These are phyloP conservation scores for Seminavis robusta DNA, from an alignment of 108 stramenopile genomes.

Conservation along the genomic window DNA sequence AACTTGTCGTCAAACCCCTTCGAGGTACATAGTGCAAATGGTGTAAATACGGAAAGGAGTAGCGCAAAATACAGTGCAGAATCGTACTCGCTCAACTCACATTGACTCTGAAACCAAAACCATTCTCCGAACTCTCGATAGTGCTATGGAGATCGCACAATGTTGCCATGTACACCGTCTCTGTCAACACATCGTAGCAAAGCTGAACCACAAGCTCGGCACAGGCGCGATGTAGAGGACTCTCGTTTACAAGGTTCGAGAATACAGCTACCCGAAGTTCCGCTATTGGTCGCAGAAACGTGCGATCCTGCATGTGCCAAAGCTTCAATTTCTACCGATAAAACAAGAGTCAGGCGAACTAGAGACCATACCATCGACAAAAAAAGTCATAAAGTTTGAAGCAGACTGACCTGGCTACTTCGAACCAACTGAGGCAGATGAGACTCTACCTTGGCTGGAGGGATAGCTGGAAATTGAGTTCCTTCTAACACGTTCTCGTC, in stretches of 20 bases:
- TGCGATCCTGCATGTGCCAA: constrained; percentile 84
- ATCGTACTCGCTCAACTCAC: no score
- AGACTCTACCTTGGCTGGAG: constrained; percentile 48
- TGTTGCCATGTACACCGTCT: constrained; percentile 71
- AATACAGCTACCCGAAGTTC: constrained; percentile 65
- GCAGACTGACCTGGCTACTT: no score
- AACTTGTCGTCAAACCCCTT: constrained; percentile 83
- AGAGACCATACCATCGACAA: no score
- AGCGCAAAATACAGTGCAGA: no score
- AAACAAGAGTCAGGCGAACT: not conserved
- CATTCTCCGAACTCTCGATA: constrained; percentile 51
- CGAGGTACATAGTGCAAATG: no score
- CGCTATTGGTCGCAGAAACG: constrained; percentile 75
- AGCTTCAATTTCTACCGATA: constrained; percentile 37
- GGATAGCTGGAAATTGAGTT: constrained; percentile 61
- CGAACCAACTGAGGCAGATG: constrained; percentile 61
- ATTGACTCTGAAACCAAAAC: constrained; percentile 70
- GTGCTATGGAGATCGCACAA: constrained; percentile 66
- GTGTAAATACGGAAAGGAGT: no score
- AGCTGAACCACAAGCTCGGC: constrained; percentile 67
- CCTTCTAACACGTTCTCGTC: constrained; percentile 51
- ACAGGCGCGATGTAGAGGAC: constrained; percentile 69
- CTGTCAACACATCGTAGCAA: constrained; percentile 61
- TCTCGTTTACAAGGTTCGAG: constrained; percentile 56
- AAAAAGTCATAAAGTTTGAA: not conserved